Evolutionary conservation across 176 grass and related monocot species (phyloP), one percentile per base, ranked within the genome.

Genomic region (Olyra latifolia): DNA sequence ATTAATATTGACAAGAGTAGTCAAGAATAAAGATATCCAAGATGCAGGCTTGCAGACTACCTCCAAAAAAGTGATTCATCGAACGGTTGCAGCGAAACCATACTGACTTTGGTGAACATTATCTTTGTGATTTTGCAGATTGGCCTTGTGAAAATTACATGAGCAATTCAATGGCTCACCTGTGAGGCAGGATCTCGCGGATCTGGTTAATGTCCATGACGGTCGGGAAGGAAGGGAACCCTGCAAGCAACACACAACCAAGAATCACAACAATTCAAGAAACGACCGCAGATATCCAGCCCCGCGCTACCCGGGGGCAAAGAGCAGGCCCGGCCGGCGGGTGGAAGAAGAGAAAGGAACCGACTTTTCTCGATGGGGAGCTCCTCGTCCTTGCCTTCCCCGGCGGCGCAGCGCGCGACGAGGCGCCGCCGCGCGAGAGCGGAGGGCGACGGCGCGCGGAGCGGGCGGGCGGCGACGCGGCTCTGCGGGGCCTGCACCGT

Each of bases 291-390:
- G 41, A 62, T 62, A 80, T 28, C 27, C 44, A 11, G 17, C n/a
- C 10, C 8, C 6, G 46, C 22, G 10, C 20, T 42, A 55, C 24
- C 38, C 20, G 19, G 16, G 20, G 39, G 50, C 4, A 28, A 11
- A 19, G 35, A 3, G 15, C 42, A 20, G 40, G 22, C 15, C 24
- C 32, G 32, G 32, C 32, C 32, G 32, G 66, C 10, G 38, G 40
- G 27, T 5, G 30, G 44, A 59, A 6, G 30, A 30, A 10, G 56
- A 12, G 15, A 45, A 82, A 64, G 27, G 54, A 1, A 19, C 89
- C 39, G 3, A 93, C 92, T 94, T 79, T 94, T 94, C 86, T 94
- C 92, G 50, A 94, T 84, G 30, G 92, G 92, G 74, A 83, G 50
- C 66, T 53, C 75, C 80, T 61, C 88, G 17, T 19, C 69, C 32